Base-by-base conservation (phyloP, 2,329 filamentous ascomycete genomes). In the Purpureocillium takamizusanense region DNA sequence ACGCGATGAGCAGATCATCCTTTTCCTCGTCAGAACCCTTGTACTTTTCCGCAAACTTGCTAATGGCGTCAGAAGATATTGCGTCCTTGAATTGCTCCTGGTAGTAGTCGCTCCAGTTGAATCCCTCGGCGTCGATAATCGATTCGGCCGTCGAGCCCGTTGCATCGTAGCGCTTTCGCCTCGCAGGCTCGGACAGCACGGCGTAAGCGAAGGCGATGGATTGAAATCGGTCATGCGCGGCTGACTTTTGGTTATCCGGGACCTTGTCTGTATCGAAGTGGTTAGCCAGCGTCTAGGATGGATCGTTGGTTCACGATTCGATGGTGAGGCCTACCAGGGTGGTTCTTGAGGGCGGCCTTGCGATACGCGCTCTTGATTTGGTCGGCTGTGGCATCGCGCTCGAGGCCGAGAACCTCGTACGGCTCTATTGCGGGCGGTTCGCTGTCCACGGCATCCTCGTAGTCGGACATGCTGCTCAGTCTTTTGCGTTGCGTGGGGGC, bases 201-300 rank as follows among this genome's bases (percentile, higher is more conserved):
- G 88, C 90, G 56, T 97, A 95, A 37, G 92, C 90, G 53, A 95
- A 90, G 17, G 90, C 90, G 50, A 98, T 80, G 50, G 83, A 72
- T 62, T 98, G 92, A 60, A 98, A 98, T 38, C 76, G 82, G 43
- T 72, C 70, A 51, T 95, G 82, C 2, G 92, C 90, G 31, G 73
- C 66, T 18, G 80, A 72, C 54, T 86, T 87, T 37, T 81, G 66
- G 16, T 78, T 71, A 1, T 75, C 69, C 13, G 76, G 49, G 4
- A 80, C 86, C 67, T 95, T 95, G 72, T 95, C 88, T 83, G 42
- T 18, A 35, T 5, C 32, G n/a, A 33, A 30, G 10, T 10, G 16
- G 36, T 52, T 17, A 54, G 54, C 36, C 44, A 41, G 8, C 33
- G 18, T 16, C 28, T 11, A 8, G 3, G 29, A n/a, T n/a, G n/a